Evolutionary conservation across 2,329 filamentous ascomycete genomes (phyloP).

Genomic region (Ambrosiella cleistominuta): DNA sequence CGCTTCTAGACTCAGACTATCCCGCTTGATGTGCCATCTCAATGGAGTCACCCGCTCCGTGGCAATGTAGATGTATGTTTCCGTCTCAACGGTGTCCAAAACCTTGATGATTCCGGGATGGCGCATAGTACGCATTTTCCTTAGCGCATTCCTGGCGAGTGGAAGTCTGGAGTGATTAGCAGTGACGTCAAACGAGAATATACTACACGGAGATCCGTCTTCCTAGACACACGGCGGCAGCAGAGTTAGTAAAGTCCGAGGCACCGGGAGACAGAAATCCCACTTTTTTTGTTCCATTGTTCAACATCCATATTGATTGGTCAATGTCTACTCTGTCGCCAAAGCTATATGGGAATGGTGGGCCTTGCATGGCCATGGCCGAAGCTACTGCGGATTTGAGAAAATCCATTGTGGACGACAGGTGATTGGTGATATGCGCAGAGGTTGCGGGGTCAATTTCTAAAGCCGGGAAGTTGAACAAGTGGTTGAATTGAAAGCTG

Average conservation of each 20-base stretch:
- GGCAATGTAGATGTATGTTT: constrained; percentile 88
- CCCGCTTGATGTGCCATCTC: constrained; percentile 76
- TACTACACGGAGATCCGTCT: constrained; percentile 84
- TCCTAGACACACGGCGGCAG: constrained; percentile 38
- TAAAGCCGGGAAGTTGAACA: neutral
- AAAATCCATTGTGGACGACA: constrained; percentile 60
- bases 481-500: neutral
- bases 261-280: constrained; percentile 15
- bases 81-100: constrained; percentile 87
- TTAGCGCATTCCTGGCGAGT: constrained; percentile 80
- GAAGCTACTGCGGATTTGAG: constrained; percentile 95
- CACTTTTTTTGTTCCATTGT: constrained; percentile 86
- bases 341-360: constrained; percentile 81
- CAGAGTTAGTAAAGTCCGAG: neutral
- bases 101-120: constrained; percentile 93
- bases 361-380: constrained; percentile 74
- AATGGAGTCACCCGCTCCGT: constrained; percentile 79
- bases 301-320: constrained; percentile 88
- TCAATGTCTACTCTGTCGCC: constrained; percentile 85
- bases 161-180: constrained; percentile 66
- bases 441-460: neutral
- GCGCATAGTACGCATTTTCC: constrained; percentile 80
- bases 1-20: constrained; percentile 76
- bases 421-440: neutral
- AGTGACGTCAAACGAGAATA: constrained; percentile 85